phyloP scores from a whole-genome alignment of 192 early-diverging fungal species.

The Coemansia sp. region DNA sequence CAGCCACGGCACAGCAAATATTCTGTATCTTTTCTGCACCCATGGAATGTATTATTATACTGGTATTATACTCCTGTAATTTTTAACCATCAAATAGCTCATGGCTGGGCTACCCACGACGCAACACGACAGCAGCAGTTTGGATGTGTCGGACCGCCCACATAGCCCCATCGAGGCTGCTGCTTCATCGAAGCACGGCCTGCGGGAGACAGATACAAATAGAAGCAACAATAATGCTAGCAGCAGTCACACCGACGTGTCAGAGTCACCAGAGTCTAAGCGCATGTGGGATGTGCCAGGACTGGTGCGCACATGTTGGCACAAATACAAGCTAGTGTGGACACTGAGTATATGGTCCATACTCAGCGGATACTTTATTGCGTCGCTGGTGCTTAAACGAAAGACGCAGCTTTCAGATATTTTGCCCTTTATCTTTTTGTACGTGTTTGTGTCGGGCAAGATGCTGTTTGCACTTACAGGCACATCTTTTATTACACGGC shows the following conservation, averaged over 20 bases:
- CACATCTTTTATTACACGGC: conserved; percentile 26
- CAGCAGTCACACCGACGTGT: background rate
- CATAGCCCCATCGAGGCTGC: background rate
- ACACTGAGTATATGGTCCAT: conserved; percentile 52
- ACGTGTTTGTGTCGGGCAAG: conserved; percentile 52
- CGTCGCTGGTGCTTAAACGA: conserved; percentile 52
- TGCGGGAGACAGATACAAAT: background rate
- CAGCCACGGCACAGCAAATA: too few species aligned
- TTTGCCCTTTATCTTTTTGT: conserved; percentile 50
- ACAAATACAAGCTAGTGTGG: conserved; percentile 12
- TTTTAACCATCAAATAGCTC: too few species aligned
- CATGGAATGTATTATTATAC: too few species aligned
- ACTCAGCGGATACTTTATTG: conserved; percentile 62
- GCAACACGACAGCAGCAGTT: too few species aligned
- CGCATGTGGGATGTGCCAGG: background rate
- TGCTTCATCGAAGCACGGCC: background rate
- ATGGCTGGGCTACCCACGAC: too few species aligned
- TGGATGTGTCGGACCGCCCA: too few species aligned
- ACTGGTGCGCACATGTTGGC: conserved; percentile 10
- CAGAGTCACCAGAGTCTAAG: background rate
- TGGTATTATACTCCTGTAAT: too few species aligned
- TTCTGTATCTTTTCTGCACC: too few species aligned
- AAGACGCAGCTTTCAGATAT: conserved; percentile 50
- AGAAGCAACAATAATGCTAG: background rate
- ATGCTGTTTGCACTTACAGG: conserved; percentile 48